These are phyloP conservation scores for Botrytis medusae DNA, from an alignment of 2,329 filamentous ascomycete genomes.

Conservation along the genomic window DNA sequence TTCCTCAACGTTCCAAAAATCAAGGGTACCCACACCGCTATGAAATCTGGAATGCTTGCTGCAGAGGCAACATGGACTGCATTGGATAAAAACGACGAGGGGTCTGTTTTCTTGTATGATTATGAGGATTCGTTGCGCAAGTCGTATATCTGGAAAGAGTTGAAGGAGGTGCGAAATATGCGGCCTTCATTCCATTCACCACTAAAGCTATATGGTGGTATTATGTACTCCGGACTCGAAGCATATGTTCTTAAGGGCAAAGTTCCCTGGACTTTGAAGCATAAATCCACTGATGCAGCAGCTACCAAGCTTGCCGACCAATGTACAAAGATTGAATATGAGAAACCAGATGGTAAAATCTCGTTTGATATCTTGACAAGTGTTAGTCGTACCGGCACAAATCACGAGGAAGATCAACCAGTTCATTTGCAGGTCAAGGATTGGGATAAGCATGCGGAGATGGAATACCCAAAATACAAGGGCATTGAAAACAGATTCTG, in stretches of 20 bases:
- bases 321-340: slow-evolving; percentile 89
- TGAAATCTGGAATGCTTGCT: slow-evolving; percentile 96
- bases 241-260: slow-evolving; percentile 83
- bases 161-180: slow-evolving; percentile 96
- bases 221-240: slow-evolving; percentile 91
- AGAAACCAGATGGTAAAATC: slow-evolving; percentile 93
- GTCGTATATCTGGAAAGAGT: slow-evolving; percentile 88
- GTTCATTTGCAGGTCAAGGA: slow-evolving; percentile 94
- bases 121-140: slow-evolving; percentile 88
- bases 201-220: slow-evolving; percentile 83
- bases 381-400: slow-evolving; percentile 92
- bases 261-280: slow-evolving; percentile 88
- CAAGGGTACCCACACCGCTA: slow-evolving; percentile 96
- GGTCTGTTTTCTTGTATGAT: slow-evolving; percentile 86
- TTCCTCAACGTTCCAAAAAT: slow-evolving; percentile 98
- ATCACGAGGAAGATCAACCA: slow-evolving; percentile 98
- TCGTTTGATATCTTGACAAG: slow-evolving; percentile 95
- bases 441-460: slow-evolving; percentile 85
- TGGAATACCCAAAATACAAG: slow-evolving; percentile 83
- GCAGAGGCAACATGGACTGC: slow-evolving; percentile 87
- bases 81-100: slow-evolving; percentile 56
- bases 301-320: slow-evolving; percentile 78
- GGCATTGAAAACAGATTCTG: slow-evolving; percentile 96
- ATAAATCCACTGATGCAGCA: slow-evolving; percentile 73
- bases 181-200: slow-evolving; percentile 89